These are phyloP conservation scores for Eragrostis tef DNA, from an alignment of 202 grass and related monocot genomes.

Conservation along the genomic window DNA sequence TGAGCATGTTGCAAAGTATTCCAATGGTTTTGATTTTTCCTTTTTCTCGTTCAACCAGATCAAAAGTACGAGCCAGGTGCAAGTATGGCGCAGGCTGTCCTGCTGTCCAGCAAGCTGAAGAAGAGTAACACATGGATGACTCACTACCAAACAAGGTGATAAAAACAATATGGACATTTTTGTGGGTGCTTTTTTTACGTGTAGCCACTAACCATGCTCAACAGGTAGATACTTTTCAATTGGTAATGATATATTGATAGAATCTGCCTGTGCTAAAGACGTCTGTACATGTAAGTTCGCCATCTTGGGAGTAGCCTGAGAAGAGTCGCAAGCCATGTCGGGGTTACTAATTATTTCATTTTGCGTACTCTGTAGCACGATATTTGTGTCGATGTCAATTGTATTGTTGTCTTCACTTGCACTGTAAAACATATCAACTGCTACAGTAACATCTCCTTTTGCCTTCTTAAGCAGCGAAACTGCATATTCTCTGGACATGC, in stretches of 20 bases:
- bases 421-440: conserved; percentile 85
- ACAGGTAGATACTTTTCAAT: conserved; percentile 84
- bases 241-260: conserved; percentile 70
- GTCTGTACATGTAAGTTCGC: conserved; percentile 62
- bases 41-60: conserved; percentile 91
- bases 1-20: conserved; percentile 96
- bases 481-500: conserved; percentile 69
- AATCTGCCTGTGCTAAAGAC: conserved; percentile 55
- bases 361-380: background rate
- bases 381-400: conserved; percentile 35
- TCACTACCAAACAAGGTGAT: conserved; percentile 47
- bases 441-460: conserved; percentile 74
- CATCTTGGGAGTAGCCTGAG: conserved; percentile 49
- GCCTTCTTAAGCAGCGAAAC: conserved; percentile 74
- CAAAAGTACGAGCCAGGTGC: conserved; percentile 88
- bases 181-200: too few relatives aligned
- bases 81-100: conserved; percentile 91
- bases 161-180: too few relatives aligned
- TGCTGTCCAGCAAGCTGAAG: conserved; percentile 94
- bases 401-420: conserved; percentile 44
- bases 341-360: conserved; percentile 36
- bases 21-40: conserved; percentile 82
- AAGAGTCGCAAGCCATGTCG: conserved; percentile 46
- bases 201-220: conserved; percentile 67
- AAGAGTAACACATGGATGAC: conserved; percentile 56